Evolutionary conservation across 305 asterid species (phyloP).

Genomic region (Solanum hybrid): DNA sequence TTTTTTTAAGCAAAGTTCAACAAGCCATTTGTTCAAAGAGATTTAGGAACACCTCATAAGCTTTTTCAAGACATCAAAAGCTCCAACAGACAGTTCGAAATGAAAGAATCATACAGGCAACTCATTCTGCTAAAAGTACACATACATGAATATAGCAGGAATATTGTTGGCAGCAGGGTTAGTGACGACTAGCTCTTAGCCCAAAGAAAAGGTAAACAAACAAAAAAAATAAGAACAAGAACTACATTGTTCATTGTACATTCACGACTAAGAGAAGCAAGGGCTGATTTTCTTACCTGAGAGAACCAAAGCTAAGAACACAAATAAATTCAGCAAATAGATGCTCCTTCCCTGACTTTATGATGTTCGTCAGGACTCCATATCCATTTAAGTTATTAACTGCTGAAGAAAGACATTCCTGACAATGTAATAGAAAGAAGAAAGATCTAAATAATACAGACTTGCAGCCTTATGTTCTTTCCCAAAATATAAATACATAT

Average conservation of each 20-base stretch:
- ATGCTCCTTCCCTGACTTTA: slow-evolving; percentile 80
- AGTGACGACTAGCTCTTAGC: neutral
- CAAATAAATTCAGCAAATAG: slow-evolving; percentile 67
- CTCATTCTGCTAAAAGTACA: neutral
- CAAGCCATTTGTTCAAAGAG: neutral
- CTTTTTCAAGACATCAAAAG: neutral
- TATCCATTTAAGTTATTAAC: slow-evolving; percentile 47
- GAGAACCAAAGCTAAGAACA: slow-evolving; percentile 64
- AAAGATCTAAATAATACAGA: neutral
- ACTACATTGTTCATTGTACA: neutral
- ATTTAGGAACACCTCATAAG: neutral
- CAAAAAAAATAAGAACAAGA: neutral
- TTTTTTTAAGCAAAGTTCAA: neutral
- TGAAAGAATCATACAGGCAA: neutral
- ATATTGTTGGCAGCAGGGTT: neutral
- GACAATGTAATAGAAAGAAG: slow-evolving; percentile 14
- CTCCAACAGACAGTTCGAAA: neutral
- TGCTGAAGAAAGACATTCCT: slow-evolving; percentile 57
- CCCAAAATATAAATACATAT: neutral
- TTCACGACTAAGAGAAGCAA: neutral
- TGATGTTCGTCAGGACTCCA: slow-evolving; percentile 55
- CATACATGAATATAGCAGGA: neutral
- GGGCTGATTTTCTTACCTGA: slow-evolving; percentile 37
- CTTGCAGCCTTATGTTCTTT: neutral
- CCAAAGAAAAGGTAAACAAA: neutral